These are phyloP conservation scores for Solidago caesia DNA, from an alignment of 129 eudicot species.

Conservation along the genomic window DNA sequence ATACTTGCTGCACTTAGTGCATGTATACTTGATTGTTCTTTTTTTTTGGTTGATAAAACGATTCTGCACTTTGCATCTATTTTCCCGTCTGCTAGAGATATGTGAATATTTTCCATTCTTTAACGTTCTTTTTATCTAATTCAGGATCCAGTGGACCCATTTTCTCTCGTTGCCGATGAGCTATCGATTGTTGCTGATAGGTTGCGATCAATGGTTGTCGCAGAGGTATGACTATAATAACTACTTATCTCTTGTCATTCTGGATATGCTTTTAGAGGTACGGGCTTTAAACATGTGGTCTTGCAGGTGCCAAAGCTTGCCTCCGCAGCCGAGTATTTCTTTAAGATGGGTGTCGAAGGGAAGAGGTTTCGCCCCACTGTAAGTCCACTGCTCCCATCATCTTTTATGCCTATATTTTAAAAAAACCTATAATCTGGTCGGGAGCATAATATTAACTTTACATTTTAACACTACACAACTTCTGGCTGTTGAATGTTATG, in stretches of 20 bases:
- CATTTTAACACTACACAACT: too few species aligned
- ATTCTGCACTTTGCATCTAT: background rate
- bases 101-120: constrained; percentile 1
- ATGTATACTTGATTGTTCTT: background rate
- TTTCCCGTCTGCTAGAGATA: background rate
- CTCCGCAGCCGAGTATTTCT: constrained; percentile 93
- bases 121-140: background rate
- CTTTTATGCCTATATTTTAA: background rate
- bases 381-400: constrained; percentile 26
- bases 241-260: background rate
- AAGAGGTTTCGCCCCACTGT: constrained; percentile 94
- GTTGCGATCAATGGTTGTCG: constrained; percentile 81
- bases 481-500: too few species aligned
- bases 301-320: constrained; percentile 94
- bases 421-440: too few species aligned
- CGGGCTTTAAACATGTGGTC: background rate
- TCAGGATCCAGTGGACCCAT: constrained; percentile 85
- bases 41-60: background rate
- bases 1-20: background rate
- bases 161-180: constrained; percentile 93
- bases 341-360: constrained; percentile 92
- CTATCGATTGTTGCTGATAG: constrained; percentile 70
- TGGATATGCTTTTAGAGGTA: constrained; percentile 18
- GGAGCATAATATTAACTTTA: too few species aligned
- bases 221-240: constrained; percentile 51